A percentile compares a stretch with the other conserved stretches of the same genome.
Evolutionary conservation across 2,329 filamentous ascomycete genomes (phyloP).

Genomic region (Colletotrichum cereale): DNA sequence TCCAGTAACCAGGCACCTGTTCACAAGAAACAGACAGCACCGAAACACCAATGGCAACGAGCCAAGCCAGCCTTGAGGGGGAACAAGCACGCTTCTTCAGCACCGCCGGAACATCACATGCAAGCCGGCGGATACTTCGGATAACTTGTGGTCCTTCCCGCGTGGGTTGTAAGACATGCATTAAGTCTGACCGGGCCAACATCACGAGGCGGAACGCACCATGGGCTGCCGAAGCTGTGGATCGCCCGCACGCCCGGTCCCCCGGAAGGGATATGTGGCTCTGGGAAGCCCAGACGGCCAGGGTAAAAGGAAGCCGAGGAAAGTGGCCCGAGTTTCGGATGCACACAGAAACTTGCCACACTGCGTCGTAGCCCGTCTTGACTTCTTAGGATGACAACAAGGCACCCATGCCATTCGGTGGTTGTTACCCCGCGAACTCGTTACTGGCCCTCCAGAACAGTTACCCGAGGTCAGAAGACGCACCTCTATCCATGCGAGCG

Average conservation of each 20-base stretch:
- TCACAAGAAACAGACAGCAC: not conserved
- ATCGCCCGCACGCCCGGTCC: not conserved
- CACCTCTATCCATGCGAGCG: not conserved
- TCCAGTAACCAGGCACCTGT: not conserved
- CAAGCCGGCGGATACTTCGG: not conserved
- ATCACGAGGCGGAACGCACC: not conserved
- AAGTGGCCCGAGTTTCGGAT: constrained; percentile 14
- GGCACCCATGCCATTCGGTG: constrained; percentile 29
- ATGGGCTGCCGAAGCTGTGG: not conserved
- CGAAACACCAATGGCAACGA: not conserved
- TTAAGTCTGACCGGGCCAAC: not conserved
- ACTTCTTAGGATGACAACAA: constrained; percentile 35
- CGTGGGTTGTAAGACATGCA: not conserved
- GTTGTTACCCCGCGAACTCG: constrained; percentile 28
- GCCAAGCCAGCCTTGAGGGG: not conserved
- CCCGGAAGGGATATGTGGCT: not conserved
- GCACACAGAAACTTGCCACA: not conserved
- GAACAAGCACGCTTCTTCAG: not conserved
- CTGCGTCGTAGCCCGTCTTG: constrained; percentile 9
- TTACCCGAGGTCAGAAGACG: constrained; percentile 7
- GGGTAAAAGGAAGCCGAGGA: not conserved
- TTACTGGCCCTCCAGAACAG: constrained; percentile 14
- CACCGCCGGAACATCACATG: not conserved
- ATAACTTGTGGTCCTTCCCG: not conserved
- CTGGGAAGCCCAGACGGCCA: not conserved